Evolutionary conservation across 2,329 filamentous ascomycete genomes (phyloP), one percentile per base, ranked within the genome.

Genomic region (Aspergillus transmontanensis): DNA sequence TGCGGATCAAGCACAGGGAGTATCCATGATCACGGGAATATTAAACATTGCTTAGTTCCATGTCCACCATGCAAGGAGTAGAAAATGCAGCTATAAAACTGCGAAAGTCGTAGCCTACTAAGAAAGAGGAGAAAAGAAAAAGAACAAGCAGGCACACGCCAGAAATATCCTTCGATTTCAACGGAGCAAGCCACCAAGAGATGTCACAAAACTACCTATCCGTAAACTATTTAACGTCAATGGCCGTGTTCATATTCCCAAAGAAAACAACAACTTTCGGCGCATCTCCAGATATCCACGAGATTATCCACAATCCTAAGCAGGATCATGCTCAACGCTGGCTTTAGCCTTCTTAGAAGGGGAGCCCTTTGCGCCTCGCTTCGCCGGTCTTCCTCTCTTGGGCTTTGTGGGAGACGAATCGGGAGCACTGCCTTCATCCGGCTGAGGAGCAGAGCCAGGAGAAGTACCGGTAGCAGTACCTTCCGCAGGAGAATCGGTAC

Each of bases 321-420:
- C 10, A 12, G 11, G 39, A 16, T 50, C 41, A 9, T 16, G 45
- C 21, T 19, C 28, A 3, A 41, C 39, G 14, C 41, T 30, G n/a
- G 11, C 48, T 30, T 62, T 58, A 4, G 19, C n/a, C 19, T 50
- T 61, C 58, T 65, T 61, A 14, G 41, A 14, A 32, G 30, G 41
- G 4, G 41, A 6, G 1, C 30, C 51, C 19, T 62, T 66, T 6
- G 23, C 23, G 3, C 46, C 57, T 1, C 30, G 32, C 32, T 36
- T 54, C 3, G 21, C 56, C 1, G 57, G 34, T 12, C 62, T 57
- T 1, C 60, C 59, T 43, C 59, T 59, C 56, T 60, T 66, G 11
- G 56, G 36, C 41, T 64, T 61, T 23, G 48, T 57, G 9, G 64
- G 61, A 12, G 54, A 50, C 26, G 53, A 19, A 14, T 36, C 6